Evolutionary conservation across 192 early-diverging fungal genomes (phyloP).

Genomic region (Dissophora globulifera): DNA sequence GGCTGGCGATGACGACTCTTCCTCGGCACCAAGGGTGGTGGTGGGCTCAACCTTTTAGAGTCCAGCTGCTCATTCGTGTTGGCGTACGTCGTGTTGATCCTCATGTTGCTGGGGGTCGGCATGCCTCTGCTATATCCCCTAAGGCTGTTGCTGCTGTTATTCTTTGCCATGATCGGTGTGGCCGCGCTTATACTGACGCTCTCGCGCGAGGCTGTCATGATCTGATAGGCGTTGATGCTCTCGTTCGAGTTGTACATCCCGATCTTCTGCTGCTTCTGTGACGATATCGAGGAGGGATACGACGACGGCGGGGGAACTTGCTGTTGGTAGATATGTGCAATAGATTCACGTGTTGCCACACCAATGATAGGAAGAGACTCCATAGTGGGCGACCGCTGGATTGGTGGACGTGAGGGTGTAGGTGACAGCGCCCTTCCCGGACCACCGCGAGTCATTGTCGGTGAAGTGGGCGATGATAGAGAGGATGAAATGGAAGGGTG

Average conservation of each 20-base stretch:
- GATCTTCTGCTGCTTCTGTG: constrained; percentile 10
- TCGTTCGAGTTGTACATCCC: constrained; percentile 15
- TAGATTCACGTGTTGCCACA: constrained; percentile 19
- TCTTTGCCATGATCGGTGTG: neutral
- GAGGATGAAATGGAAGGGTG: constrained; percentile 13
- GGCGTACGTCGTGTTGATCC: constrained; percentile 2
- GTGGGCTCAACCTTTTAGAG: constrained; percentile 12
- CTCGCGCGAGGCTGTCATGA: constrained; percentile 14
- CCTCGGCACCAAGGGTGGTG: constrained; percentile 24
- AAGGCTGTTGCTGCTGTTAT: neutral
- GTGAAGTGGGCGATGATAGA: constrained; percentile 7
- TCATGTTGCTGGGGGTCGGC: neutral
- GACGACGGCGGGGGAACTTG: neutral
- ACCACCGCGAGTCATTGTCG: too few relatives aligned
- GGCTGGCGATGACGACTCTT: constrained; percentile 24
- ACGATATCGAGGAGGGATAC: constrained; percentile 4
- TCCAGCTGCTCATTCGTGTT: neutral
- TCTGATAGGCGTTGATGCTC: constrained; percentile 17
- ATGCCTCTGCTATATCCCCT: too few relatives aligned
- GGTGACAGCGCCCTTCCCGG: too few relatives aligned
- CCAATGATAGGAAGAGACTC: constrained; percentile 31
- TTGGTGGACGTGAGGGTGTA: too few relatives aligned
- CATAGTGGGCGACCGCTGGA: neutral
- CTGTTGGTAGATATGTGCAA: constrained; percentile 8
- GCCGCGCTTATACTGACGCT: neutral